Conservation (phyloP, 23 red algal species). For the Agarophyton chilense region DNA sequence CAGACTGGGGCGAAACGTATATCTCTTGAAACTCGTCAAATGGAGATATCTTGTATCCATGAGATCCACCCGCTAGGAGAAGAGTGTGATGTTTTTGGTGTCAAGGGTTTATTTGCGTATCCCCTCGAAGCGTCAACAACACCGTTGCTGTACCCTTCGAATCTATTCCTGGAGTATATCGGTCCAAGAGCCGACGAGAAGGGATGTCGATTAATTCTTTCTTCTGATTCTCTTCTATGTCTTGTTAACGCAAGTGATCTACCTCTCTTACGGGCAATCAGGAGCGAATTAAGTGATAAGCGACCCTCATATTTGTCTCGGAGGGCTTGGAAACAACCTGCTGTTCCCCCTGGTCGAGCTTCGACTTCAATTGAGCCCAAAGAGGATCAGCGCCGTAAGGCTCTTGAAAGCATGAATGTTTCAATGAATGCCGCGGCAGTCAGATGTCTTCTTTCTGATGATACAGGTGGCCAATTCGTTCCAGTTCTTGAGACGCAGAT, state of each 20-base stretch:
- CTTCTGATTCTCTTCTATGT: conserved; percentile 45
- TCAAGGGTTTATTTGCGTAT: conserved; percentile 15
- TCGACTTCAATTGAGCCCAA: conserved; percentile 6
- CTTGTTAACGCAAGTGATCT: conserved; percentile 55
- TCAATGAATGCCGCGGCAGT: conserved; percentile 33
- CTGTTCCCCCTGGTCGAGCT: background rate
- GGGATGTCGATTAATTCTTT: conserved; percentile 43
- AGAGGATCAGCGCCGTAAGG: conserved; percentile 11
- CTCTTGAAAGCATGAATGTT: conserved; percentile 44
- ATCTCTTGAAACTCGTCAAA: conserved; percentile 46
- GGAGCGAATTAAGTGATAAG: background rate
- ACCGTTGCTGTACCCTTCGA: conserved; percentile 50
- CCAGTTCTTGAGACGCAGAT: conserved; percentile 80
- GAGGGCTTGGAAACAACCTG: conserved; percentile 47
- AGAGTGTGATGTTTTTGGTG: background rate
- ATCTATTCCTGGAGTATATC: conserved; percentile 45
- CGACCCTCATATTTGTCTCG: conserved; percentile 10
- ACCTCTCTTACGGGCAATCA: conserved; percentile 41
- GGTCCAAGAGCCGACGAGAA: conserved; percentile 46
- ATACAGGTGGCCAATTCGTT: conserved; percentile 58
- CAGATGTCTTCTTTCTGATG: conserved; percentile 72
- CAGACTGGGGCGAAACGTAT: conserved; percentile 59
- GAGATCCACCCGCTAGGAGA: conserved; percentile 14
- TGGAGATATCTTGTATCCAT: conserved; percentile 32
- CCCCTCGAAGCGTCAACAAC: conserved; percentile 17